Base-by-base conservation (phyloP, 371 early-diverging fungal genomes). In the Rhizopus stolonifer region DNA sequence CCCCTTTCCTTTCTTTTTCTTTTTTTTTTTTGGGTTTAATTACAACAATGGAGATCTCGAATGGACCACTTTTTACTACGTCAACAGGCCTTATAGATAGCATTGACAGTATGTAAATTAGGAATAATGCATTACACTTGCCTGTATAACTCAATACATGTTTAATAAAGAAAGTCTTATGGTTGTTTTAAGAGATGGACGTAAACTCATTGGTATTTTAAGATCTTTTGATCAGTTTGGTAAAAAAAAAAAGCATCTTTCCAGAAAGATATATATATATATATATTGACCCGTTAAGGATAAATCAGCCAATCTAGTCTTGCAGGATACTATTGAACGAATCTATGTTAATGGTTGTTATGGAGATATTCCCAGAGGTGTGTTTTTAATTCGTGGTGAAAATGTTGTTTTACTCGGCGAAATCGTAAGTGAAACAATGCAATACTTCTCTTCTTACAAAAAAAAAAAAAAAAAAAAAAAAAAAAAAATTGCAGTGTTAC, bases 151-250 rank as follows among this genome's bases (percentile, higher is more conserved):
- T 36, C 36, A 36, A 36, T 36, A n/a, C 36, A 15, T 36, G 15
- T n/a, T 4, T 52, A 19, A 36, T 24, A 13, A 60, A 94, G 95
- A 92, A 61, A 90, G 89, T 60, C 65, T 96, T 17, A 80, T 95
- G 61, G 94, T 94, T 9, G 83, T 93, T 42, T 82, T 97, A 47
- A 84, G 98, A 60, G 98, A 97, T 76, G 95, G 96, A 11, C 82
- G 94, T 44, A 94, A 95, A 63, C 74, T 97, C 18, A 85, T 92
- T 49, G 98, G 98, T 4, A 88, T 86, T 52, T 78, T 97, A 47
- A 87, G 98, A 32, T 92, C 96, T 1, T 96, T 94, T 72, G 98
- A 97, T 72, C 96, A 96, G 65, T 97, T 93, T 70, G 97, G 93
- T 94, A 56, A 17, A 19, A 56, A 19, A 29, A 31, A 31, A 14